Evolutionary conservation across 306 rosid genomes (phyloP).

Genomic region (Inga oerstediana): DNA sequence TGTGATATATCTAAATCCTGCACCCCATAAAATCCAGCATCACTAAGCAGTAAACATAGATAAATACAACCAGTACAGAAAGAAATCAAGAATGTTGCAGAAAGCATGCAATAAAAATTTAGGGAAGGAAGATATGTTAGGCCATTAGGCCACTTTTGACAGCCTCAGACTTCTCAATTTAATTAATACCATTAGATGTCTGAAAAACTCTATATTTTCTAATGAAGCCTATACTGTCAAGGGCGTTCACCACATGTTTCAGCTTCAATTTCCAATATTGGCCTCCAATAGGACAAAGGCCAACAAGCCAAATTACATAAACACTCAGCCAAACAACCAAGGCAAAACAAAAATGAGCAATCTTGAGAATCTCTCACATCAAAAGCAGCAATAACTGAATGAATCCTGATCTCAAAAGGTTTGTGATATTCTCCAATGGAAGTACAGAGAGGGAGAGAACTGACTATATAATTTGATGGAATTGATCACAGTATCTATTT

Average conservation of each 20-base stretch:
- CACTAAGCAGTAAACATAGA: constrained; percentile 30
- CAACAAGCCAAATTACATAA: constrained; percentile 75
- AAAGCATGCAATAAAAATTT: background rate
- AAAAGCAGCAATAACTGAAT: constrained; percentile 91
- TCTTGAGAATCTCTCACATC: constrained; percentile 49
- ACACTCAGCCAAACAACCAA: constrained; percentile 76
- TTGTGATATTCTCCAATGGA: constrained; percentile 47
- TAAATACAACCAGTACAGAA: constrained; percentile 10
- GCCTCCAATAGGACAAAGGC: constrained; percentile 64
- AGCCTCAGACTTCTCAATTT: background rate
- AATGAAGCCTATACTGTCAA: background rate
- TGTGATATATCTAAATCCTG: constrained; percentile 96
- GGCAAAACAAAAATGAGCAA: constrained; percentile 57
- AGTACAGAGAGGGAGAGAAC: constrained; percentile 16
- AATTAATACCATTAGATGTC: background rate
- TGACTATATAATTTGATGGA: constrained; percentile 13
- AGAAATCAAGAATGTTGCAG: background rate
- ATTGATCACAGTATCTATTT: constrained; percentile 31
- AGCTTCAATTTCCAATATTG: constrained; percentile 60
- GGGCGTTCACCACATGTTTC: constrained; percentile 41
- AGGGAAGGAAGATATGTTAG: background rate
- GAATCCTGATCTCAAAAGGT: constrained; percentile 74
- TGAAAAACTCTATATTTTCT: background rate
- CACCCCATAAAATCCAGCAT: constrained; percentile 29
- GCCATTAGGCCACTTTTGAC: background rate